These are phyloP conservation scores for Funneliformis mosseae DNA, from an alignment of 192 early-diverging fungal species.

Conservation along the genomic window DNA sequence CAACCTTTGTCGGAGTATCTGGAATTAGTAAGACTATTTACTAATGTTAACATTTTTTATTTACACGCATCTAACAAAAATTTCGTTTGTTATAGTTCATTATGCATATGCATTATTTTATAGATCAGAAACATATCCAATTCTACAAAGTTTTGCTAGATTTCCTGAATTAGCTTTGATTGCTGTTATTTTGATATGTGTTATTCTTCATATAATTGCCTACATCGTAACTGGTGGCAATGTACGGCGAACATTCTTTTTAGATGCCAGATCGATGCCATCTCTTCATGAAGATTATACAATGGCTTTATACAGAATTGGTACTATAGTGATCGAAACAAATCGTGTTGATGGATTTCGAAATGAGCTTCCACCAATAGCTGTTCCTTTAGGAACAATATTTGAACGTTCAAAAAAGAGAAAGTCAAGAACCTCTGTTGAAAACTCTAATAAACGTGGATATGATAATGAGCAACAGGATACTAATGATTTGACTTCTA, in stretches of 20 bases:
- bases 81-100: constrained; percentile 28
- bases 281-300: constrained; percentile 46
- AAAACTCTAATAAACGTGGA: constrained; percentile 23
- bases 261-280: constrained; percentile 45
- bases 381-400: constrained; percentile 45
- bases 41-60: neutral
- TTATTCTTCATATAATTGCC: constrained; percentile 44
- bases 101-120: constrained; percentile 43
- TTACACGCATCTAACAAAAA: neutral
- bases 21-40: constrained; percentile 35
- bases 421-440: neutral
- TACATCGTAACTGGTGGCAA: constrained; percentile 49
- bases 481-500: constrained; percentile 10
- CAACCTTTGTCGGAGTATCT: constrained; percentile 47
- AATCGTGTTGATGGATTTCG: constrained; percentile 47
- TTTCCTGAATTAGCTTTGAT: constrained; percentile 51
- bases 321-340: constrained; percentile 43
- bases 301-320: constrained; percentile 50
- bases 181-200: constrained; percentile 45
- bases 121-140: constrained; percentile 43
- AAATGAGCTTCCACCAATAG: constrained; percentile 47
- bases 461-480: constrained; percentile 33
- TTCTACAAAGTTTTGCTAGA: constrained; percentile 45
- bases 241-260: constrained; percentile 48
- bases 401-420: constrained; percentile 37